A percentile compares a stretch with the other conserved stretches of the same genome.
Conservation (phyloP, 176 grass and related monocot genomes). For the Bonia amplexicaulis region DNA sequence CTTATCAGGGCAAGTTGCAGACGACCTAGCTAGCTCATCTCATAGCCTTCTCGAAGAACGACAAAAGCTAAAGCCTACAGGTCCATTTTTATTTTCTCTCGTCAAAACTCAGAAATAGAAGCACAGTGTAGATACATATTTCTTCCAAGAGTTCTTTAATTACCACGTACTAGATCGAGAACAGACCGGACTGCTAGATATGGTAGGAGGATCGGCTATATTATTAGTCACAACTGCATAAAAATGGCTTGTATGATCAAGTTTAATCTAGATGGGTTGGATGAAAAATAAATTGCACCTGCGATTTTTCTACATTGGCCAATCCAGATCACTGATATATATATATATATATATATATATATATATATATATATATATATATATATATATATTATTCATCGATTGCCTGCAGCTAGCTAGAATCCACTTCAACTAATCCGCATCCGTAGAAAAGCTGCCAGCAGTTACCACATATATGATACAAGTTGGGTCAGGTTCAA, state of each 20-base stretch:
- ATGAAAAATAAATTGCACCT: too few species aligned
- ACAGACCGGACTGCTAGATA: neutral
- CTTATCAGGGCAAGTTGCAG: neutral
- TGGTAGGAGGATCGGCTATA: neutral
- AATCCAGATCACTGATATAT: too few species aligned
- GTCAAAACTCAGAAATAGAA: neutral
- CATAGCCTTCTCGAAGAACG: neutral
- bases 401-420: neutral
- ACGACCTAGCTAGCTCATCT: neutral
- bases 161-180: neutral
- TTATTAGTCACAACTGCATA: too few species aligned
- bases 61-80: neutral
- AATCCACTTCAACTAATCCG: neutral
- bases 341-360: too few species aligned
- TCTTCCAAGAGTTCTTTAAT: neutral
- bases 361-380: too few species aligned
- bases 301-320: too few species aligned
- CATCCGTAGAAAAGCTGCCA: neutral
- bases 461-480: neutral
- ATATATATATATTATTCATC: neutral
- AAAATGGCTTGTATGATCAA: neutral
- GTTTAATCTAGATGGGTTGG: neutral
- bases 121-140: neutral
- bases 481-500: neutral
- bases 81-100: neutral